Evolutionary conservation across 495 filamentous ascomycete species (phyloP).

Genomic region (Hypoxylon rickii): DNA sequence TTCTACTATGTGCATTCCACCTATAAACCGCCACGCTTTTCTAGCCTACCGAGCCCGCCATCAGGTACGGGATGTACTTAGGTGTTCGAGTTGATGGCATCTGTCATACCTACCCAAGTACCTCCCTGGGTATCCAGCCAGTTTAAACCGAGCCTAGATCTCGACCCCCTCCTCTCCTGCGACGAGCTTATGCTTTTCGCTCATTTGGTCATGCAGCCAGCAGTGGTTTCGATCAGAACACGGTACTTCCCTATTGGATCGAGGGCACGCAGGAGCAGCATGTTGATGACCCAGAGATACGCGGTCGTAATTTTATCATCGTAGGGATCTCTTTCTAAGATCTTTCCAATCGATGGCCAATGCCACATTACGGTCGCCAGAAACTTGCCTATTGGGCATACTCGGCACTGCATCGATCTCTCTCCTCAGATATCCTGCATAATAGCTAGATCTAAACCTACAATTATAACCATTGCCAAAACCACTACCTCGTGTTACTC

Average conservation of each 20-base stretch:
- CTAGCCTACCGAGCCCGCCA: neutral
- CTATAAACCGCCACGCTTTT: neutral
- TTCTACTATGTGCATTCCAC: neutral
- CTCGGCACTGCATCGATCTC: slow-evolving; percentile 14
- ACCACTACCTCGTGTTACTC: slow-evolving; percentile 8
- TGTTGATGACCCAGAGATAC: neutral
- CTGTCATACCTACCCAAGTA: neutral
- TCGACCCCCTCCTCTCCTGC: slow-evolving; percentile 5
- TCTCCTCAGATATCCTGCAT: slow-evolving; percentile 29
- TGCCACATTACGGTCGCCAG: slow-evolving; percentile 8
- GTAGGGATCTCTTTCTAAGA: slow-evolving; percentile 5
- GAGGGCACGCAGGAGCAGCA: neutral
- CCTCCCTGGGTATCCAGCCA: neutral
- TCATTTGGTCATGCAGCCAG: slow-evolving; percentile 14
- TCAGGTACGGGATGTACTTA: slow-evolving; percentile 7
- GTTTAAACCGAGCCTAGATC: slow-evolving; percentile 12
- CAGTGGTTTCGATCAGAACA: neutral
- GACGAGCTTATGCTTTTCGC: too few species aligned
- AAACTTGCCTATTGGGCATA: slow-evolving; percentile 18
- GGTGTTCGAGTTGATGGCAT: neutral
- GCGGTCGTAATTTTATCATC: neutral
- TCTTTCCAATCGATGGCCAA: slow-evolving; percentile 17
- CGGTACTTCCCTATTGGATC: slow-evolving; percentile 19
- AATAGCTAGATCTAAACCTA: slow-evolving; percentile 17
- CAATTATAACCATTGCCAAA: slow-evolving; percentile 16